Conservation (phyloP, 208 protist species). For the Leishmania martiniquensis region DNA sequence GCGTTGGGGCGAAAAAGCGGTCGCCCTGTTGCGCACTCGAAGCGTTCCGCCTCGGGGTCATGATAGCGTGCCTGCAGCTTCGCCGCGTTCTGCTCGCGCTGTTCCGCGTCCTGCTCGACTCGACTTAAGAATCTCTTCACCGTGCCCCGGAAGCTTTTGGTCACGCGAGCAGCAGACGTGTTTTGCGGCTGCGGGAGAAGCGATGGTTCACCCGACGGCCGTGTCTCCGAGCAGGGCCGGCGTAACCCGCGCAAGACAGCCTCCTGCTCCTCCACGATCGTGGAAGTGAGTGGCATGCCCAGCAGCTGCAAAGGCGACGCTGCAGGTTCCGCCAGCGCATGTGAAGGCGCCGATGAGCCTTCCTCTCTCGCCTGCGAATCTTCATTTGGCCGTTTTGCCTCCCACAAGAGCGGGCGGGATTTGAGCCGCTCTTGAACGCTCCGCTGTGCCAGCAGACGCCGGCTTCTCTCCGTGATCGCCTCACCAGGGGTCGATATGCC, state of each 20-base stretch:
- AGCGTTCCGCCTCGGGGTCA: slow-evolving; percentile 32
- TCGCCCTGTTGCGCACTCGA: slow-evolving; percentile 48
- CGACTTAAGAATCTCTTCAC: slow-evolving; percentile 36
- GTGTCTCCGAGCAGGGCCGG: background rate
- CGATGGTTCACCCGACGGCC: background rate
- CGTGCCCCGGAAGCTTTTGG: slow-evolving; percentile 8
- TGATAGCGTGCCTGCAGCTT: slow-evolving; percentile 33
- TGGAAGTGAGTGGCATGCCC: slow-evolving; percentile 32
- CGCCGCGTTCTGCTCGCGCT: slow-evolving; percentile 35
- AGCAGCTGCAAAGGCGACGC: background rate
- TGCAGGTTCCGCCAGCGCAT: background rate
- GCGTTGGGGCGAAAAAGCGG: slow-evolving; percentile 69
- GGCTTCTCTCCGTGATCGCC: slow-evolving; percentile 24
- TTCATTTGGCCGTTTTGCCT: slow-evolving; percentile 10
- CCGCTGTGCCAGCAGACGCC: slow-evolving; percentile 22
- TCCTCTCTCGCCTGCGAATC: background rate
- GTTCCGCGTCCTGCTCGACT: slow-evolving; percentile 44
- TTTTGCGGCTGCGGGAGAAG: background rate
- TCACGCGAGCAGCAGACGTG: background rate
- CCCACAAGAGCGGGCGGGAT: slow-evolving; percentile 34
- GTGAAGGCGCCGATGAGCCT: background rate
- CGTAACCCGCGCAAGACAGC: slow-evolving; percentile 26
- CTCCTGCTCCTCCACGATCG: slow-evolving; percentile 29
- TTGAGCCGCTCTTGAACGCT: slow-evolving; percentile 29
- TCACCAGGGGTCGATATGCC: slow-evolving; percentile 12